Conservation (phyloP, 345 rosid species). For the Limnanthes douglasii region DNA sequence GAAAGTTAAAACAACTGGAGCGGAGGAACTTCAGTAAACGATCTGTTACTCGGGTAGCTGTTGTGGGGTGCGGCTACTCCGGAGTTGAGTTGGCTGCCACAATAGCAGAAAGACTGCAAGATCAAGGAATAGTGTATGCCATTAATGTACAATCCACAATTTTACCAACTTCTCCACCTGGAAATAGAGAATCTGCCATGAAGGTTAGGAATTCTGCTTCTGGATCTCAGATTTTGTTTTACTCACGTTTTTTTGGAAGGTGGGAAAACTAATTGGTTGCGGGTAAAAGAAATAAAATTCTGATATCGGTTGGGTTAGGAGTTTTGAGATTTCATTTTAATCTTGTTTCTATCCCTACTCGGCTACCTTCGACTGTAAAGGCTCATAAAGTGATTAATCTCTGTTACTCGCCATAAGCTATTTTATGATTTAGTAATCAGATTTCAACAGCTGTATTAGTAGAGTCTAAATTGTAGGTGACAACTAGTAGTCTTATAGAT, state of each 20-base stretch:
- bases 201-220: constrained; percentile 52
- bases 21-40: constrained; percentile 49
- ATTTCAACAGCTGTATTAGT: too few relatives aligned
- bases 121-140: constrained; percentile 63
- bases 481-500: too few relatives aligned
- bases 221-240: background rate
- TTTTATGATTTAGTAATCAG: too few relatives aligned
- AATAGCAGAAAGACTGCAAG: constrained; percentile 71
- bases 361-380: too few relatives aligned
- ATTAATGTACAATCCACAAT: constrained; percentile 61
- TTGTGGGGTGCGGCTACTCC: constrained; percentile 93
- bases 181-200: constrained; percentile 80
- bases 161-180: constrained; percentile 70
- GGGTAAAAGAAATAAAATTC: too few relatives aligned
- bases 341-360: too few relatives aligned
- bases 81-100: constrained; percentile 98
- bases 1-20: constrained; percentile 48
- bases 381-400: too few relatives aligned
- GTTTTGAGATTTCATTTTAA: too few relatives aligned
- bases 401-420: too few relatives aligned
- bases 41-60: constrained; percentile 39
- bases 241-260: background rate
- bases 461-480: too few relatives aligned
- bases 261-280: background rate
- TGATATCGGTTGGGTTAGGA: too few relatives aligned